Conservation (phyloP, 2,329 filamentous ascomycete genomes). For the Elsinoe fawcettii region DNA sequence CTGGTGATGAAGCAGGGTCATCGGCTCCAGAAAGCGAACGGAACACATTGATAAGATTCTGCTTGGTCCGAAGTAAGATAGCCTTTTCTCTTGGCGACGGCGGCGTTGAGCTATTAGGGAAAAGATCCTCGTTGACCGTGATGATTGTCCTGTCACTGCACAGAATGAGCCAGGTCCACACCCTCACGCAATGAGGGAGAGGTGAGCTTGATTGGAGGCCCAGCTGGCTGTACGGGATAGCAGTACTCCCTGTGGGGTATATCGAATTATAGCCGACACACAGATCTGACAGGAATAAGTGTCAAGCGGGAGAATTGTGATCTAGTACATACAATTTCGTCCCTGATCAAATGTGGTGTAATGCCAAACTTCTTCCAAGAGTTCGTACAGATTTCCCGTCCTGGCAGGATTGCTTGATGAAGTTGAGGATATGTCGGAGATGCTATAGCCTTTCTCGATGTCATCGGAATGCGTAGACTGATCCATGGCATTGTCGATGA, state of each 20-base stretch:
- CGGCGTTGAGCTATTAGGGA: slow-evolving; percentile 29
- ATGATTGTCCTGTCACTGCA: slow-evolving; percentile 64
- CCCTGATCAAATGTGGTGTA: slow-evolving; percentile 68
- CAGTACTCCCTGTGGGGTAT: slow-evolving; percentile 29
- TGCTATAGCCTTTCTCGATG: slow-evolving; percentile 29
- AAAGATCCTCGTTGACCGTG: slow-evolving; percentile 57
- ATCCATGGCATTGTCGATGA: neutral
- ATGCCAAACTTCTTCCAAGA: slow-evolving; percentile 66
- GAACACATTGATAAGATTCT: slow-evolving; percentile 55
- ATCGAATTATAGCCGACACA: slow-evolving; percentile 66
- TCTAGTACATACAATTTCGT: slow-evolving; percentile 35
- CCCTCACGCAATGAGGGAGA: slow-evolving; percentile 43
- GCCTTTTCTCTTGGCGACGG: slow-evolving; percentile 36
- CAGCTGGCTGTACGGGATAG: slow-evolving; percentile 28
- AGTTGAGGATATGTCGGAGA: slow-evolving; percentile 30
- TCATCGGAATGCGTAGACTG: slow-evolving; percentile 12
- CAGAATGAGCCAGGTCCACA: slow-evolving; percentile 66
- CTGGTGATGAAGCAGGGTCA: slow-evolving; percentile 26
- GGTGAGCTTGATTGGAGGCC: slow-evolving; percentile 22
- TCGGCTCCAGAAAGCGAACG: slow-evolving; percentile 51
- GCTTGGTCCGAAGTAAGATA: slow-evolving; percentile 45
- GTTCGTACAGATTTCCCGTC: slow-evolving; percentile 44
- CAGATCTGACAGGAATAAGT: slow-evolving; percentile 38
- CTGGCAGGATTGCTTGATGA: slow-evolving; percentile 26
- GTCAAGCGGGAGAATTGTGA: no score